Evolutionary conservation across 2,329 filamentous ascomycete genomes (phyloP), one percentile per base, ranked within the genome.

Genomic region (Xylaria sp.): DNA sequence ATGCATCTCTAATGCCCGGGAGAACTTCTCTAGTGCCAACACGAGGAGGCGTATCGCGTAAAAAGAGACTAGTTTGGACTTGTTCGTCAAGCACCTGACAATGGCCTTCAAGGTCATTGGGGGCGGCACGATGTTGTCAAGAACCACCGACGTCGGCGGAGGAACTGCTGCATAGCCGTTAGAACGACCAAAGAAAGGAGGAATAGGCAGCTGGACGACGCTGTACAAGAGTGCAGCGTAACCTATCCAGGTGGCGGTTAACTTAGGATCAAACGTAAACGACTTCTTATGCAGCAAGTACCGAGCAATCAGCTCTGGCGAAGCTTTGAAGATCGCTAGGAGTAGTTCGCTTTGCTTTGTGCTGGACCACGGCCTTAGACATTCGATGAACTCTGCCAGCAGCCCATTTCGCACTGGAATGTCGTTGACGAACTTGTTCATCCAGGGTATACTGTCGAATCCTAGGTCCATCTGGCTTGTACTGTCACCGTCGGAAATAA

Each of bases 211-310:
- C 59, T 88, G 83, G 51, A 97, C 85, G 1, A 87, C 85, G 62
- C 89, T 89, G 73, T 95, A 96, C 4, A 99, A 76, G 63, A 97
- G 91, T 0, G 92, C 86, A 0, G 92, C 91, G 71, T 95, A 96
- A 48, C 93, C 92, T 66, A 97, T 90, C 94, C 94, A 99, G 0
- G 92, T 94, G 50, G 92, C 87, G 2, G 92, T 94, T 4, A 95
- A 80, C 70, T 96, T 97, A 0, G 94, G 92, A 48, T 97, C 92
- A 63, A 96, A 91, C 0, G 87, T 85, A 68, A 97, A 94, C 57
- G 87, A 84, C 61, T 83, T 86, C 70, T 91, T 92, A 70, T 84
- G 87, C 49, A 86, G 80, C 70, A 96, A 97, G 72, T 95, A 99
- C 68, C 92, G 87, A 49, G 91, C 89, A 1, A 96, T 84, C 2